Evolutionary conservation across 2,329 filamentous ascomycete species (phyloP).

Genomic region (Aspergillus tubingensis): DNA sequence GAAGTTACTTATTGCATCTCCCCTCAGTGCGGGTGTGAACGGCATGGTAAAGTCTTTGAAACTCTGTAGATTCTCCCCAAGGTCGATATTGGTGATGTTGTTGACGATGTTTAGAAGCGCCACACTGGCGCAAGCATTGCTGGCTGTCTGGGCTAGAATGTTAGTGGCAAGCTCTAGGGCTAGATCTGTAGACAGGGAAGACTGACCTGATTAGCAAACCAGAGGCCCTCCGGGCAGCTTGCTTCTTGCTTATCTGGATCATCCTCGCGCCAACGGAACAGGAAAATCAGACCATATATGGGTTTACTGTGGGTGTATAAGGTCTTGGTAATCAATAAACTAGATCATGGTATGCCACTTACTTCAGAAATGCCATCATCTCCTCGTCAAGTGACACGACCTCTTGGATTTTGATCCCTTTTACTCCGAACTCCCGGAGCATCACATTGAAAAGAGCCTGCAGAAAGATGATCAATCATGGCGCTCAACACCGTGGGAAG

Average conservation of each 20-base stretch:
- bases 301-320: slow-evolving; percentile 57
- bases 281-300: slow-evolving; percentile 83
- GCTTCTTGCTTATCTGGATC: slow-evolving; percentile 54
- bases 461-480: not conserved
- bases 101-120: slow-evolving; percentile 92
- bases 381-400: slow-evolving; percentile 71
- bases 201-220: slow-evolving; percentile 89
- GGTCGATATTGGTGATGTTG: slow-evolving; percentile 67
- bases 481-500: not conserved
- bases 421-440: slow-evolving; percentile 74
- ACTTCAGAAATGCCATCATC: slow-evolving; percentile 65
- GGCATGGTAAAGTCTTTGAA: slow-evolving; percentile 73
- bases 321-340: slow-evolving; percentile 5
- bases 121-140: slow-evolving; percentile 88
- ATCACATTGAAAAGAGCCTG: slow-evolving; percentile 86
- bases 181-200: not conserved
- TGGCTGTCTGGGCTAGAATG: slow-evolving; percentile 61
- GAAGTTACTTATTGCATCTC: slow-evolving; percentile 72
- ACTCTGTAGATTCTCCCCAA: slow-evolving; percentile 68
- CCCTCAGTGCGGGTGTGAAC: slow-evolving; percentile 72
- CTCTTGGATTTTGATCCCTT: slow-evolving; percentile 73
- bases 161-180: slow-evolving; percentile 5
- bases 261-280: slow-evolving; percentile 72
- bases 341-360: slow-evolving; percentile 27
- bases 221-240: slow-evolving; percentile 66